A percentile compares a stretch with the other conserved stretches of the same genome.
Evolutionary conservation across 2,329 filamentous ascomycete species (phyloP).

Genomic region (Orbilia brochopaga): DNA sequence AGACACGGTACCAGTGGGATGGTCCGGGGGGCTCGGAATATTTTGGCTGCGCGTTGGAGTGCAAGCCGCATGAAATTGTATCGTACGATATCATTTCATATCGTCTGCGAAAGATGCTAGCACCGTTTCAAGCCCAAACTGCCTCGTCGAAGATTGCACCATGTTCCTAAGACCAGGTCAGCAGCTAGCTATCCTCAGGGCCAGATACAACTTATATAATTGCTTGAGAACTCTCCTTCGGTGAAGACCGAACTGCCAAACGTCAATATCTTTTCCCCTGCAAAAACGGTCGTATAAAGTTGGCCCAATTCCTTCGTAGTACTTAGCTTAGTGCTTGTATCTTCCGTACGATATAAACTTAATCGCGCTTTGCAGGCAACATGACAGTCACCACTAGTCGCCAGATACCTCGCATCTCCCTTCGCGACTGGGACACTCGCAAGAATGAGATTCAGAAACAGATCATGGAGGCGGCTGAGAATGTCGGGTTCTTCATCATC

Average conservation of each 20-base stretch:
- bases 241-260: slow-evolving; percentile 2
- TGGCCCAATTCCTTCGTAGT: background rate
- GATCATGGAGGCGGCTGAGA: slow-evolving; percentile 65
- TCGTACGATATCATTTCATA: slow-evolving; percentile 4
- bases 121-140: background rate
- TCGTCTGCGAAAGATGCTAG: background rate
- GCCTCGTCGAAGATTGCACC: background rate
- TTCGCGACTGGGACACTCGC: slow-evolving; percentile 63
- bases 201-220: background rate
- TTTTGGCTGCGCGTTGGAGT: slow-evolving; percentile 22
- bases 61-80: background rate
- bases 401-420: slow-evolving; percentile 63
- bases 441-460: slow-evolving; percentile 64
- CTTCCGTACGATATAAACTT: slow-evolving; percentile 4
- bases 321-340: background rate
- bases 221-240: background rate
- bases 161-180: slow-evolving; percentile 2
- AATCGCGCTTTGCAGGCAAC: slow-evolving; percentile 11
- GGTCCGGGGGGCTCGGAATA: slow-evolving; percentile 18
- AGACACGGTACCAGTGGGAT: slow-evolving; percentile 19
- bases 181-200: background rate
- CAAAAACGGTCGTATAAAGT: background rate
- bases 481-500: slow-evolving; percentile 68
- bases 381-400: slow-evolving; percentile 28
- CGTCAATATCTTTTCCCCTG: background rate